Evolutionary conservation across 352 stramenopile genomes (phyloP).

Genomic region (Halophytophthora polymorphica): DNA sequence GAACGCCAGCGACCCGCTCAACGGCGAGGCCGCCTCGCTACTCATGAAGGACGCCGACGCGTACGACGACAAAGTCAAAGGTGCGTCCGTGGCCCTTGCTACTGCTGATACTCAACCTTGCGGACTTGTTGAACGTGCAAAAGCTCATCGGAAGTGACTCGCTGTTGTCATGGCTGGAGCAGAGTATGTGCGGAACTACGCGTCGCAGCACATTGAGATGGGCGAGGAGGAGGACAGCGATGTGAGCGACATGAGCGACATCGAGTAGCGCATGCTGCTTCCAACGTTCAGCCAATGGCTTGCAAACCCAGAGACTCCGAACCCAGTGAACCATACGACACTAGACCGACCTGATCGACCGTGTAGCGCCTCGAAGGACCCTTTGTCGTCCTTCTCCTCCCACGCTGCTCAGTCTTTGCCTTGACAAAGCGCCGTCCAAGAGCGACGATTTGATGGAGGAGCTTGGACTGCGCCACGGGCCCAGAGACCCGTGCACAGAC

Average conservation of each 20-base stretch:
- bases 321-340: conserved; percentile 3
- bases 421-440: background rate
- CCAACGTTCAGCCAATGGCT: background rate
- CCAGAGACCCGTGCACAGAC: too few relatives aligned
- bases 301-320: background rate
- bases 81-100: conserved; percentile 22
- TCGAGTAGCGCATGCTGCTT: conserved; percentile 28
- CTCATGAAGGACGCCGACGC: conserved; percentile 86
- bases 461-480: too few relatives aligned
- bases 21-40: conserved; percentile 86
- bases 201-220: conserved; percentile 76
- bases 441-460: too few relatives aligned
- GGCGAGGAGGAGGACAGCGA: conserved; percentile 74
- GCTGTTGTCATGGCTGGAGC: background rate
- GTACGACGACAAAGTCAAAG: conserved; percentile 89
- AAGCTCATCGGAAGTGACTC: background rate
- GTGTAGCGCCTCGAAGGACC: too few relatives aligned
- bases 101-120: background rate
- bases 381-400: background rate
- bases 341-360: conserved; percentile 19
- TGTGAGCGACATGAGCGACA: conserved; percentile 85
- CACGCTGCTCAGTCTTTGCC: background rate
- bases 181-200: conserved; percentile 83
- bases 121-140: background rate
- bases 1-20: conserved; percentile 91